Conservation (phyloP, 306 rosid species). For the Cicer judaicum region DNA sequence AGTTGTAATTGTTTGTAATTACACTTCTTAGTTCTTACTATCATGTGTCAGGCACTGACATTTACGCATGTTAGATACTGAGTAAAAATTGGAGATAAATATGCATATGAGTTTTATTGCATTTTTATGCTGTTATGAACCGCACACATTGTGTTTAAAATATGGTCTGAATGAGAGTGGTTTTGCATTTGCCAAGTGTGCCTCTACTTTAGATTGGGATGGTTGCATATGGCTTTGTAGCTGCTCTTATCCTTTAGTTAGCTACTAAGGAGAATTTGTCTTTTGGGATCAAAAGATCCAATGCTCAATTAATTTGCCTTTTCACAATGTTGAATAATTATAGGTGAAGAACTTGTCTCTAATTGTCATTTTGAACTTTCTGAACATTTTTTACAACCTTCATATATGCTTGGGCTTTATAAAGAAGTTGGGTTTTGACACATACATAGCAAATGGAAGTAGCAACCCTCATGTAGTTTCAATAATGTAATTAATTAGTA, state of each 20-base stretch:
- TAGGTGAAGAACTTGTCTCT: not conserved
- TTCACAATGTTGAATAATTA: not conserved
- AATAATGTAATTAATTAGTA: slow-evolving; percentile 9
- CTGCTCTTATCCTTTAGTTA: slow-evolving; percentile 64
- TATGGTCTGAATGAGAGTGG: slow-evolving; percentile 48
- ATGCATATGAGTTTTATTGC: not conserved
- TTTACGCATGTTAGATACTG: too few relatives aligned
- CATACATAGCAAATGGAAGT: slow-evolving; percentile 27
- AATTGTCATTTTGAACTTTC: slow-evolving; percentile 16
- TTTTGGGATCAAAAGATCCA: slow-evolving; percentile 62
- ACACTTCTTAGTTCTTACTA: not conserved
- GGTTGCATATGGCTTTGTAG: slow-evolving; percentile 72
- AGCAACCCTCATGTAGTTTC: not conserved
- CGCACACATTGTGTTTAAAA: slow-evolving; percentile 36
- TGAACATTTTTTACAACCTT: slow-evolving; percentile 14
- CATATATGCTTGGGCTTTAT: not conserved
- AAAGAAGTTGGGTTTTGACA: slow-evolving; percentile 1
- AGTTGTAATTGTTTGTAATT: not conserved
- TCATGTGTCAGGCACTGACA: not conserved
- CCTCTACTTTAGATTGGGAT: slow-evolving; percentile 88
- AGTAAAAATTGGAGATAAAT: not conserved
- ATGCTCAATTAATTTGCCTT: slow-evolving; percentile 62
- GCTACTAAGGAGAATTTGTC: slow-evolving; percentile 51
- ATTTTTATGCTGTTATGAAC: not conserved
- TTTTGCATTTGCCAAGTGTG: slow-evolving; percentile 66